Evolutionary conservation across 2,329 filamentous ascomycete species (phyloP), one percentile per base, ranked within the genome.

Genomic region (Talaromyces piceae): DNA sequence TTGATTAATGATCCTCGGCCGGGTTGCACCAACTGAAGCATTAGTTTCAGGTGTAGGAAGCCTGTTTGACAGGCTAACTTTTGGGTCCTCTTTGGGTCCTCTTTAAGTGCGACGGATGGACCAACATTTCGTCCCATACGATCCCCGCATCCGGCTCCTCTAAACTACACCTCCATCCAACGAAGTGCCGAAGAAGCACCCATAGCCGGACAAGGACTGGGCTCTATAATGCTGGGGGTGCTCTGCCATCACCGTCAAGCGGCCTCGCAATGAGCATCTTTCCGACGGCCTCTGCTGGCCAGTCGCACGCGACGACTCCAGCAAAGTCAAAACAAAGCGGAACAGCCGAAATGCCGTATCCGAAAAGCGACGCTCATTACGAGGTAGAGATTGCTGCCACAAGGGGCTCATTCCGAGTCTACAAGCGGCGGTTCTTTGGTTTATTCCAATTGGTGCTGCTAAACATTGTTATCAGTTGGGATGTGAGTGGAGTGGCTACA

Each of bases 401-500:
- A 9, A 25, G 39, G 25, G 22, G 22, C 3, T 23, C 46, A 13
- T 80, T 76, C 60, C 75, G 68, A 56, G 79, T 86, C 20, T 97
- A 97, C 67, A 91, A 87, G 71, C 80, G 89, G 63, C 80, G 93
- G 41, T 98, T 89, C 83, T 87, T 95, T 66, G 93, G 93, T 1
- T 74, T 98, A 47, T 72, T 80, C 20, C 88, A 95, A 69, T 72
- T 97, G 63, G 86, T 90, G 5, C 70, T 97, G 61, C 75, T 97
- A 70, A 98, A 97, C 66, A 85, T 96, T 51, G 82, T 97, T 54
- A 86, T 95, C 39, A 94, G 88, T 63, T 97, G 91, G 91, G 89
- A 94, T 80, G 88, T 93, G 78, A 77, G 88, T 83, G 18, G 13
- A 4, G 11, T 12, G 6, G 25, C 13, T 25, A 46, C 13, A 28